phyloP scores from a whole-genome alignment of 192 early-diverging fungal genomes.

The Dimargaris verticillata region DNA sequence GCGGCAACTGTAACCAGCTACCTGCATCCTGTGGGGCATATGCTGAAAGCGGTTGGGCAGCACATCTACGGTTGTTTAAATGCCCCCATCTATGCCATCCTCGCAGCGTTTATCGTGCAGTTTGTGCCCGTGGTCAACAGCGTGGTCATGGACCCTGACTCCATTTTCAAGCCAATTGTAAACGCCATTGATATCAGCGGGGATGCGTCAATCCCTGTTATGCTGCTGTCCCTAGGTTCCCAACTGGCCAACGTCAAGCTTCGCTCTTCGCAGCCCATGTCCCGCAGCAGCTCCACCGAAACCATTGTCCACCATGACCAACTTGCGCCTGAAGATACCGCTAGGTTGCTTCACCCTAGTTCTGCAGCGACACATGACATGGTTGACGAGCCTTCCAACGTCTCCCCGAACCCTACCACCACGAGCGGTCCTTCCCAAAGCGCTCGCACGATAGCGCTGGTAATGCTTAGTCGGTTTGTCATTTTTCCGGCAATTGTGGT shows the following conservation, averaged over 20 bases:
- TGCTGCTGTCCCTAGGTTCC: constrained; percentile 57
- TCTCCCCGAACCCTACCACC: not conserved
- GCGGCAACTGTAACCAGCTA: too few relatives aligned
- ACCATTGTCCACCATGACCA: not conserved
- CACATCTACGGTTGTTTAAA: constrained; percentile 30
- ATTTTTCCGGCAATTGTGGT: constrained; percentile 26
- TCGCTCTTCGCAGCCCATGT: not conserved
- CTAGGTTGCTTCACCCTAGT: too few relatives aligned
- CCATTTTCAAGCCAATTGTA: constrained; percentile 38
- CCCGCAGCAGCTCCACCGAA: not conserved
- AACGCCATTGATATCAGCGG: constrained; percentile 57
- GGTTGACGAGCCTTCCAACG: not conserved
- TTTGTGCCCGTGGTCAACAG: constrained; percentile 42
- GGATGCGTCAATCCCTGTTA: constrained; percentile 58
- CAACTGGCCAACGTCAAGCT: constrained; percentile 25
- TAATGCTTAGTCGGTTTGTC: constrained; percentile 24
- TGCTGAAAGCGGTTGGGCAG: not conserved
- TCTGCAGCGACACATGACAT: not conserved
- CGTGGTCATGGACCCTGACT: constrained; percentile 37
- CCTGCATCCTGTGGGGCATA: not conserved
- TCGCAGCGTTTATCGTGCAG: constrained; percentile 45
- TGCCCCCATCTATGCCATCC: constrained; percentile 54
- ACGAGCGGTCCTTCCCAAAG: not conserved
- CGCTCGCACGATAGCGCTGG: constrained; percentile 14
- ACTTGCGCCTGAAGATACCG: not conserved